Evolutionary conservation across 2,329 filamentous ascomycete species (phyloP).

Genomic region (Mollisia scopiformis): DNA sequence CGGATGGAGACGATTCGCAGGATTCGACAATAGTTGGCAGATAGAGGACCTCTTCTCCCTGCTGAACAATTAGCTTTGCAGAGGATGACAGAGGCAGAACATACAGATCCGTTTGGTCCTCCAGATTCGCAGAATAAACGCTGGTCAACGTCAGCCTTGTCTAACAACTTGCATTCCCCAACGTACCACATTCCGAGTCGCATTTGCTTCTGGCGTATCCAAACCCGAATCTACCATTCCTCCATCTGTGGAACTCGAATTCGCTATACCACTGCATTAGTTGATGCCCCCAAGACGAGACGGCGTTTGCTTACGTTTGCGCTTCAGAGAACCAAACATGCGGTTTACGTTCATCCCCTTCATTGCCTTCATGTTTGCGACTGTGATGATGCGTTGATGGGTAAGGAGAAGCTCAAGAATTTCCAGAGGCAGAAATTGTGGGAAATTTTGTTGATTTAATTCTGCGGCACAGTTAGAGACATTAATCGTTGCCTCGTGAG

Average conservation of each 20-base stretch:
- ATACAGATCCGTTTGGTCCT: constrained; percentile 58
- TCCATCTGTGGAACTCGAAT: constrained; percentile 12
- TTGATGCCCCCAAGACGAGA: neutral
- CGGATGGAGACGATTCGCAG: constrained; percentile 87
- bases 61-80: constrained; percentile 21
- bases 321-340: constrained; percentile 37
- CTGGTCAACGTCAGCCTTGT: constrained; percentile 45
- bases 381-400: neutral
- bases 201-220: constrained; percentile 70
- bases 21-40: constrained; percentile 93
- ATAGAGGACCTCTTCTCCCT: constrained; percentile 89
- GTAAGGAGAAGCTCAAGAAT: neutral
- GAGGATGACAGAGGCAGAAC: constrained; percentile 26
- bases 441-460: neutral
- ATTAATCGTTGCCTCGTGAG: constrained; percentile 3
- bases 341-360: constrained; percentile 38
- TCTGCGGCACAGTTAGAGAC: constrained; percentile 12
- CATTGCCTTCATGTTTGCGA: constrained; percentile 37
- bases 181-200: constrained; percentile 67
- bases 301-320: constrained; percentile 27
- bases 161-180: neutral
- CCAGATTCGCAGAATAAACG: constrained; percentile 82
- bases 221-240: constrained; percentile 35
- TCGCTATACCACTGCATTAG: constrained; percentile 12
- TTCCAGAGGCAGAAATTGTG: neutral